These are phyloP conservation scores for Nannochloropsis gaditana DNA, from an alignment of 108 stramenopile species.

Conservation along the genomic window DNA sequence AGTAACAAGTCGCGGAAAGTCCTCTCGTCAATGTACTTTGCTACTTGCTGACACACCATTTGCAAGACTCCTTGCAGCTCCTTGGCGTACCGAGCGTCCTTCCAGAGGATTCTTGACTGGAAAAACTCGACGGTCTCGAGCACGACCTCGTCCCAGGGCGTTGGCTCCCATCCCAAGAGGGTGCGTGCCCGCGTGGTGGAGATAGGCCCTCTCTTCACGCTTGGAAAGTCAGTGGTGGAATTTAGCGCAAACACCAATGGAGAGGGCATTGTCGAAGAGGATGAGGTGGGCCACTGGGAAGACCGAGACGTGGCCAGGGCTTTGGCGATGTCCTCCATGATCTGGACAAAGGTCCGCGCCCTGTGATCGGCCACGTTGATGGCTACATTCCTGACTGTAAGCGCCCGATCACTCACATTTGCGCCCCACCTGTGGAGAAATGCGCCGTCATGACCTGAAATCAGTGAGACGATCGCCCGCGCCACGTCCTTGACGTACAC, in stretches of 20 bases:
- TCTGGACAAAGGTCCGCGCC: neutral
- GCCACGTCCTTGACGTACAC: constrained; percentile 15
- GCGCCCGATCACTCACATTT: neutral
- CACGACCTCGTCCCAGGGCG: neutral
- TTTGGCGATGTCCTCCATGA: neutral
- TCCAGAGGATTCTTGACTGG: neutral
- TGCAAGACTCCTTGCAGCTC: neutral
- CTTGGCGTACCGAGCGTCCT: neutral
- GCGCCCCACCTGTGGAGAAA: neutral
- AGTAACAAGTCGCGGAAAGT: neutral
- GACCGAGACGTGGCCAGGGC: neutral
- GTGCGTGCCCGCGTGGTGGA: neutral
- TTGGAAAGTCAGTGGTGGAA: neutral
- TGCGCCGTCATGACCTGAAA: neutral
- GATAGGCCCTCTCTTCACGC: neutral
- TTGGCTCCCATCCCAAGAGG: neutral
- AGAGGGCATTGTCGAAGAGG: neutral
- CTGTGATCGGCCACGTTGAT: neutral
- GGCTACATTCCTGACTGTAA: neutral
- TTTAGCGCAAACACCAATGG: neutral
- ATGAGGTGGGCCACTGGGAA: neutral
- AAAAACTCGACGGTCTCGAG: neutral
- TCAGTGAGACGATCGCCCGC: neutral
- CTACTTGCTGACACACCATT: constrained; percentile 6
- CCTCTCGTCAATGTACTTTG: neutral